Base-by-base conservation (phyloP, 805 yeast species). In the Candida koratica region DNA sequence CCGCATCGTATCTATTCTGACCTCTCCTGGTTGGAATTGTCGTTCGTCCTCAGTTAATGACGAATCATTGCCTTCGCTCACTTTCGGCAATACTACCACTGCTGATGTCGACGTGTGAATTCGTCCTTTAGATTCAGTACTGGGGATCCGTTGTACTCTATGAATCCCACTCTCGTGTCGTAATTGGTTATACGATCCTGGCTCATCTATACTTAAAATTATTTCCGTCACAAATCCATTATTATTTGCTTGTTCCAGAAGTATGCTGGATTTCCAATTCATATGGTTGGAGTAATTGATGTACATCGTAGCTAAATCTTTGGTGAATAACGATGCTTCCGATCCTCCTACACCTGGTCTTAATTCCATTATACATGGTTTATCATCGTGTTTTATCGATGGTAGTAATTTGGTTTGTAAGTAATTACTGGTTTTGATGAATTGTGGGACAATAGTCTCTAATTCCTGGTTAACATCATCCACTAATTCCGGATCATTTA, bases 71-170 rank as follows among this genome's bases (percentile, higher is more conserved):
- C 77, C 78, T 16, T 75, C 77, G 4, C 76, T 77, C 51, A 85
- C 65, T 50, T 86, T 83, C 1, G 98, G 98, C 12, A 93, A 61
- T 2, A 93, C 96, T 9, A 93, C 83, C 1, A 93, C 96, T 0
- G 96, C 97, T 0, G 97, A 86, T 0, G 98, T 90, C 1, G 96
- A 87, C 0, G 98, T 93, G 55, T 93, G 98, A 3, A 87, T 82
- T 33, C 98, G 67, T 5, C 97, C 97, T 56, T 90, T 89, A 3
- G 85, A 74, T 55, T 93, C 98, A 0, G 98, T 93, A 15, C 77
- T 83, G 0, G 98, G 98, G 6, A 90, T 78, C 41, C 98, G 64
- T 56, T 93, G 98, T 1, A 93, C 98, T 28, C 98, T 67, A 57
- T 93, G 98, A 6, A 93, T 96, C 4, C 98, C 98, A 18, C 95